Evolutionary conservation across 495 filamentous ascomycete genomes (phyloP).

Genomic region (Talaromyces liani): DNA sequence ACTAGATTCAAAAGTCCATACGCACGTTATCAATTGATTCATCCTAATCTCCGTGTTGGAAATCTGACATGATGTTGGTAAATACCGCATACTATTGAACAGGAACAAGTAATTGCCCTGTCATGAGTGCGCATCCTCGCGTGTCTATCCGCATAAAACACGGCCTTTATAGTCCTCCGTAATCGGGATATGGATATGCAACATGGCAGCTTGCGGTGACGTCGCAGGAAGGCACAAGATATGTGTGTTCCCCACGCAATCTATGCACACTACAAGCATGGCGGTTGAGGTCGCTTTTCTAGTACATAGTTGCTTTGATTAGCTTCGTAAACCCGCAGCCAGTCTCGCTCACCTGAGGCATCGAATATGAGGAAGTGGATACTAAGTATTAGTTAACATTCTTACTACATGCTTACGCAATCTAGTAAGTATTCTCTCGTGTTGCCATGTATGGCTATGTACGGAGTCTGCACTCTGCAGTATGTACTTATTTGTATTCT

Average conservation of each 20-base stretch:
- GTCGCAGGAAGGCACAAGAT: not conserved
- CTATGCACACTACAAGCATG: not conserved
- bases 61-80: not conserved
- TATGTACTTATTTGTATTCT: not conserved
- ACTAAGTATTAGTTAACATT: not conserved
- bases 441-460: not conserved
- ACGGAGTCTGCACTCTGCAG: not conserved
- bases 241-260: not conserved
- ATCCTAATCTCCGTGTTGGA: not conserved
- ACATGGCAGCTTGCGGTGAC: not conserved
- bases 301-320: not conserved
- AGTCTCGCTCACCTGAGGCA: slow-evolving; percentile 4
- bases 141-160: not conserved
- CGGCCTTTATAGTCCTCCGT: not conserved
- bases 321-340: slow-evolving; percentile 2
- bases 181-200: not conserved
- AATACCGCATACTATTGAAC: not conserved
- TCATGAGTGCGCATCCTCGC: not conserved
- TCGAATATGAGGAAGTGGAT: not conserved
- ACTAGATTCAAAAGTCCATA: not conserved
- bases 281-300: not conserved
- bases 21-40: not conserved
- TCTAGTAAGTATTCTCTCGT: not conserved
- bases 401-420: not conserved
- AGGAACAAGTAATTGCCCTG: not conserved